Evolutionary conservation across 306 rosid genomes (phyloP).

Genomic region (Cucurbita pepo): DNA sequence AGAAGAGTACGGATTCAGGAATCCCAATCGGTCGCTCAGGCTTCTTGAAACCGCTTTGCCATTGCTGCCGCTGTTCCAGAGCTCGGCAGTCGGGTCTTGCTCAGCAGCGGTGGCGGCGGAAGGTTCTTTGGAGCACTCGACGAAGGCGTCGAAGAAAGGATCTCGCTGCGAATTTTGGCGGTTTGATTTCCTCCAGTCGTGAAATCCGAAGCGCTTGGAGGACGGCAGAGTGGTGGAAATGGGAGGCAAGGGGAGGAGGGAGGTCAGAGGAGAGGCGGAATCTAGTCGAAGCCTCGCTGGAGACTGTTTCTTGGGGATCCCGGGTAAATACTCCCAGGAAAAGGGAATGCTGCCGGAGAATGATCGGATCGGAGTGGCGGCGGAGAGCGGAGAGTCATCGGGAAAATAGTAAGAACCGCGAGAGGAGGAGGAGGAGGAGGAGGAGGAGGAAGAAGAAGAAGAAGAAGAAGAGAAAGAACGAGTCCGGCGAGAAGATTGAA

Average conservation of each 20-base stretch:
- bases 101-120: not conserved
- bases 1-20: constrained; percentile 34
- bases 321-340: constrained; percentile 94
- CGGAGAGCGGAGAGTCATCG: constrained; percentile 24
- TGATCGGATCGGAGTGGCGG: constrained; percentile 29
- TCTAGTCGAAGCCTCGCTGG: constrained; percentile 16
- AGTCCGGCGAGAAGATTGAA: constrained; percentile 14
- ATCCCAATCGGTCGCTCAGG: constrained; percentile 57
- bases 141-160: constrained; percentile 76
- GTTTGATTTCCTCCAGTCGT: constrained; percentile 7
- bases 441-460: not conserved
- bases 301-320: constrained; percentile 68
- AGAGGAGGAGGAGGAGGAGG: constrained; percentile 32
- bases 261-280: constrained; percentile 16
- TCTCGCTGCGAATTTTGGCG: constrained; percentile 25
- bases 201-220: constrained; percentile 21
- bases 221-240: constrained; percentile 9
- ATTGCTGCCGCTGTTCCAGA: constrained; percentile 15
- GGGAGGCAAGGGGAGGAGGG: constrained; percentile 49
- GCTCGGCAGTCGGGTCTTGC: not conserved
- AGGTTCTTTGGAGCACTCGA: constrained; percentile 64
- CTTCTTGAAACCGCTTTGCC: constrained; percentile 55
- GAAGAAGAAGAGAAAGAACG: constrained; percentile 37
- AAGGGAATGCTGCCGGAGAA: constrained; percentile 76
- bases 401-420: constrained; percentile 22